Base-by-base conservation (phyloP, 345 rosid genomes). In the Ceriops decandra region DNA sequence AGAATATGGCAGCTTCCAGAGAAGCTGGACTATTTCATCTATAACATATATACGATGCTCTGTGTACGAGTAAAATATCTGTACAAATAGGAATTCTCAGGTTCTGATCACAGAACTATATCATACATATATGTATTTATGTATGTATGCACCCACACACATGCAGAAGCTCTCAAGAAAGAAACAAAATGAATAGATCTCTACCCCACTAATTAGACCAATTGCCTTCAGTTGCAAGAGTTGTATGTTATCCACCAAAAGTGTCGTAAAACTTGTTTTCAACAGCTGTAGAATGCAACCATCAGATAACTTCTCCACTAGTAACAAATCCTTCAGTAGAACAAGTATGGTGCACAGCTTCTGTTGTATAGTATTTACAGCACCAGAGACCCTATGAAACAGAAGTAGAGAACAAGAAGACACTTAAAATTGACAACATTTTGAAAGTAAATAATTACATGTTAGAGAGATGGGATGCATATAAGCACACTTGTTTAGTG, bases 181-280 rank as follows among this genome's bases (percentile, higher is more conserved):
- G 16, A 56, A 66, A 56, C 28, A 63, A 38, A 17, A 64, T 32
- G 56, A 36, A 35, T 60, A 70, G 76, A 80, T 63, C 69, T 76
- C 68, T 92, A 95, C 99, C 89, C 88, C 90, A 21, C 97, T 82
- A 57, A 90, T 78, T 81, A 95, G 79, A 77, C 88, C 80, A 77
- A 95, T 88, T 58, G 98, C 87, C 83, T 95, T 95, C 69, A 95
- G 93, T 78, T 95, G 99, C 87, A 95, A 79, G 73, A 95, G 90
- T 77, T 90, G 99, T 68, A 95, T 79, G 80, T 95, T 95, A 64
- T 95, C 99, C 82, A 95, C 99, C 86, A 90, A 75, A 83, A 92
- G 82, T n/a, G 86, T 90, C 5, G 97, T 83, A 69, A 85, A 80
- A 85, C 95, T 78, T 52, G 99, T 95, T 83, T 84, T 95, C 67